phyloP scores from a whole-genome alignment of 179 eudicot species.

The Vitellaria paradoxa region DNA sequence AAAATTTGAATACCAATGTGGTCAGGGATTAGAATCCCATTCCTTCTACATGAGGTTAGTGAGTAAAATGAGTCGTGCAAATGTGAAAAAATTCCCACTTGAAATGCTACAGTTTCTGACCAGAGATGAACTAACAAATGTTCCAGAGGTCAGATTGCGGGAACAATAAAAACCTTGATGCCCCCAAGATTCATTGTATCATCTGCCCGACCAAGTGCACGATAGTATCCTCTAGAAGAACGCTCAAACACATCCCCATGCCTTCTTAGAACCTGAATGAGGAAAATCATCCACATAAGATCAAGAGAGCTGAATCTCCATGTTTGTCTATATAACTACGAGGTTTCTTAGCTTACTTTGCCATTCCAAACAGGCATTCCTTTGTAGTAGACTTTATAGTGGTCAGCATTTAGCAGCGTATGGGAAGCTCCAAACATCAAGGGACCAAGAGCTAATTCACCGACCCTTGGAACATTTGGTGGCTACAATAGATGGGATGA shows the following conservation, averaged over 20 bases:
- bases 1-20: too few relatives aligned
- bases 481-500: conserved; percentile 43
- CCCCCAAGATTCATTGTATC: conserved; percentile 99
- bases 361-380: conserved; percentile 93
- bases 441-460: conserved; percentile 92
- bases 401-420: conserved; percentile 81
- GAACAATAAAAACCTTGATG: conserved; percentile 60
- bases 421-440: conserved; percentile 86
- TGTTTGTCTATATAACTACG: neutral
- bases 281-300: neutral
- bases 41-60: too few relatives aligned
- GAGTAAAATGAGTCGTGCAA: neutral
- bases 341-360: conserved; percentile 42
- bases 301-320: conserved; percentile 4
- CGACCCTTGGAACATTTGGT: conserved; percentile 54
- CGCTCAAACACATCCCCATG: conserved; percentile 96
- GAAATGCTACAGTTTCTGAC: too few relatives aligned
- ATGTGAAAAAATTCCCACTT: neutral
- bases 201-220: conserved; percentile 97
- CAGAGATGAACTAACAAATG: too few relatives aligned
- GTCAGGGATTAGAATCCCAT: neutral
- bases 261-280: conserved; percentile 66
- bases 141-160: neutral
- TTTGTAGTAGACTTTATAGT: conserved; percentile 74
- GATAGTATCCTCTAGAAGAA: conserved; percentile 76